Conservation (phyloP, 2,329 filamentous ascomycete genomes). For the Colletotrichum sp. region DNA sequence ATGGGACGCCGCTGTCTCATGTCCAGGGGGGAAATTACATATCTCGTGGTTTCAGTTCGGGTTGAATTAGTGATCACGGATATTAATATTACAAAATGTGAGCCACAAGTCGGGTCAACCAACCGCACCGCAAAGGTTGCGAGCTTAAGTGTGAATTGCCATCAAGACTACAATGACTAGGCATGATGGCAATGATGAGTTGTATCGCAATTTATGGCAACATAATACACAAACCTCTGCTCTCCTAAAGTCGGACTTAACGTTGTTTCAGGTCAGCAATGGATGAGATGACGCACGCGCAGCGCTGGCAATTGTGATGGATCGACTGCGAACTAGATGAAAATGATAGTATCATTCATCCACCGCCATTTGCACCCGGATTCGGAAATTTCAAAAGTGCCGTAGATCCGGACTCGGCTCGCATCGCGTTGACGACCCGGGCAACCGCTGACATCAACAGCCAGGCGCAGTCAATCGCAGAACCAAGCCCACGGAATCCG, state of each 20-base stretch:
- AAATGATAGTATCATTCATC: not conserved
- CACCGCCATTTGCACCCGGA: not conserved
- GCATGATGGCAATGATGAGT: not conserved
- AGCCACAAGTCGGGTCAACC: not conserved
- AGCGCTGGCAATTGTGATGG: not conserved
- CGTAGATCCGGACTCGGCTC: not conserved
- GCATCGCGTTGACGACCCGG: not conserved
- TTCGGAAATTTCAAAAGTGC: not conserved
- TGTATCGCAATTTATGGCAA: not conserved
- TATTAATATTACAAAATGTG: not conserved
- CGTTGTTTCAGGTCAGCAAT: not conserved
- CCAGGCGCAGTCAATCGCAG: not conserved
- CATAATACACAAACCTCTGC: not conserved
- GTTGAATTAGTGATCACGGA: not conserved
- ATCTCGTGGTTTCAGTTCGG: not conserved
- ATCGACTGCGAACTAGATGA: not conserved
- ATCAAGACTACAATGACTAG: not conserved
- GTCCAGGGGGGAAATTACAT: not conserved
- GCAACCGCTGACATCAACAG: not conserved
- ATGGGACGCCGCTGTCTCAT: not conserved
- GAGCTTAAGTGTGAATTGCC: not conserved
- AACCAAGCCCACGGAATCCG: not conserved
- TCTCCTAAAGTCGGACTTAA: not conserved
- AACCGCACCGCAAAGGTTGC: not conserved
- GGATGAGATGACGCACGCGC: accelerated